A percentile compares a stretch with the other conserved stretches of the same genome.
phyloP scores from a whole-genome alignment of 2,329 filamentous ascomycete genomes.

The Cladosporium sp. region DNA sequence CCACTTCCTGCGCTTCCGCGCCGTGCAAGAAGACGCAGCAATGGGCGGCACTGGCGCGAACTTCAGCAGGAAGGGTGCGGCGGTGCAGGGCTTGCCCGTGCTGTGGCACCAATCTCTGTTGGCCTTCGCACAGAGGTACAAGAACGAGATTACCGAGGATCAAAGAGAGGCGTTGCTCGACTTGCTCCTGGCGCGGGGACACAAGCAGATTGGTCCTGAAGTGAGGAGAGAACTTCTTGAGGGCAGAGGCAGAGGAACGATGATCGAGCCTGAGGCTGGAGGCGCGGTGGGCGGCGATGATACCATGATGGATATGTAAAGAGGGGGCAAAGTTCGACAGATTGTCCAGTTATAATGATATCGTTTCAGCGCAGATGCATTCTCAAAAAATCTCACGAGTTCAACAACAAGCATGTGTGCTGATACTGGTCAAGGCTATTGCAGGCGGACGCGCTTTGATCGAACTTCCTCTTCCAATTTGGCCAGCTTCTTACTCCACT shows the following conservation, averaged over 20 bases:
- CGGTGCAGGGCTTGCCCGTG: constrained; percentile 67
- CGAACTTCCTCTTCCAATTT: too few relatives aligned
- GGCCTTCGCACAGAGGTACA: constrained; percentile 90
- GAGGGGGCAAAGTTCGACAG: not conserved
- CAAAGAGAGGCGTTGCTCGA: constrained; percentile 90
- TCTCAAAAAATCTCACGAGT: not conserved
- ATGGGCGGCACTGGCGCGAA: constrained; percentile 49
- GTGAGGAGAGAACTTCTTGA: constrained; percentile 85
- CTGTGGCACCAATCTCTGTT: constrained; percentile 95
- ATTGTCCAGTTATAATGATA: constrained; percentile 2
- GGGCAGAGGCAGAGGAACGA: constrained; percentile 80
- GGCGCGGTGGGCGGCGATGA: constrained; percentile 71
- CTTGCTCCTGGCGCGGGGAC: constrained; percentile 78
- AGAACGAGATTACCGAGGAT: constrained; percentile 94
- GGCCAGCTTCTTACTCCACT: too few relatives aligned
- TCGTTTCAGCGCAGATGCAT: constrained; percentile 9
- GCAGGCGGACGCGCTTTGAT: too few relatives aligned
- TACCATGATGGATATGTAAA: constrained; percentile 69
- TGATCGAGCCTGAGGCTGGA: constrained; percentile 60
- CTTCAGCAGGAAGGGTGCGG: constrained; percentile 47
- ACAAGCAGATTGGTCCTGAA: constrained; percentile 86
- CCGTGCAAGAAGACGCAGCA: constrained; percentile 62
- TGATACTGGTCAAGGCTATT: too few relatives aligned
- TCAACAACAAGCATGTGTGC: not conserved
- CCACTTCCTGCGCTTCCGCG: constrained; percentile 90